Evolutionary conservation across 768 basidiomycete genomes (phyloP), one percentile per base, ranked within the genome.

Genomic region (Phaffia australis): DNA sequence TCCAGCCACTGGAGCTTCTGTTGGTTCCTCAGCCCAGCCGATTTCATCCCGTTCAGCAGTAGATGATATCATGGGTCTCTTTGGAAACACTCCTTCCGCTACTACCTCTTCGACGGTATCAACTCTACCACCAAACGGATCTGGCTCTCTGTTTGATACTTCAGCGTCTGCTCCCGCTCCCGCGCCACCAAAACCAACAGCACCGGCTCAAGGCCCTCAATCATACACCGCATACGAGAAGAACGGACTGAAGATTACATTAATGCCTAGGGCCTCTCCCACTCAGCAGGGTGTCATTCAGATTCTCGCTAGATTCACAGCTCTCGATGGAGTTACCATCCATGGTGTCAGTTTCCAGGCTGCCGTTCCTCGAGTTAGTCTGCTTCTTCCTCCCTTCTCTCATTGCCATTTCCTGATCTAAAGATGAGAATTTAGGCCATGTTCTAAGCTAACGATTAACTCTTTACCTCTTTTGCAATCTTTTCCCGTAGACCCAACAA

Each of bases 21-120:
- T 80, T 27, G 42, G 77, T 27, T 50, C 79, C 1, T 58, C 78
- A 5, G 75, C 81, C 0, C 74, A 72, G 1, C 67, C 70, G 1
- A 27, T 75, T 11, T 79, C 83, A 56, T 80, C 82, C 70, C 81
- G 80, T 64, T 83, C 84, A 16, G 73, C 74, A 11, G 84, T 92
- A 55, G 84, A 92, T 72, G 93, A 97, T 75, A 97, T 98, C 71
- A 84, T 97, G 69, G 85, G 88, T 30, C 81, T 98, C 25, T 98
- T 97, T 73, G 86, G 83, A 35, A 76, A 83, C 9, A 76, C 81
- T 11, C 74, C 80, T 15, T 7, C 52, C 29, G 32, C 57, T 1
- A 19, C 67, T 18, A 74, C 75, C 35, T 71, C 79, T 7, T 56
- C 72, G 0, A 70, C 78, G 27, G 70, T 79, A 9, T 70, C 79